Evolutionary conservation across 73 alveolate species (phyloP), one percentile per base, ranked within the genome.

Genomic region (Paramecium primaurelia): DNA sequence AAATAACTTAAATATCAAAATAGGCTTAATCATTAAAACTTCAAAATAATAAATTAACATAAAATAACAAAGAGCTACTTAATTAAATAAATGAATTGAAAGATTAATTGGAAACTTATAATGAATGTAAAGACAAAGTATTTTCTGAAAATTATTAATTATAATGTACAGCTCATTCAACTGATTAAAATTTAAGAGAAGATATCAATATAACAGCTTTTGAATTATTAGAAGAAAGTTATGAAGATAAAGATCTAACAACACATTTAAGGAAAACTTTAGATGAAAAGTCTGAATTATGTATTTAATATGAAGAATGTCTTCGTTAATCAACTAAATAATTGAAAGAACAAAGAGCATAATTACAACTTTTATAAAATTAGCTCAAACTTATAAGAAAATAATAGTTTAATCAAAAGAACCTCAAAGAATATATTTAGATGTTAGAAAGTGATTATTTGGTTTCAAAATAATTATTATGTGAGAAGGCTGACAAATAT

Each of bases 171-270:
- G 75, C 91, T 10, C 47, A 80, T 20, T 80, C 91, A 4, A 20
- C 91, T 44, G 91, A 80, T 44, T 25, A 45, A 22, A 28, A 42
- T 44, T 44, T 20, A 20, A 80, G 58, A 49, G 91, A 80, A 8
- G 91, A 80, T 9, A 28, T 25, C n/a, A 80, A 49, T 47, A 80
- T 47, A n/a, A 80, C 91, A 26, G 91, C 91, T 9, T 80, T 80
- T 80, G 91, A 80, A 9, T 73, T 73, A 16, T 38, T 34, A 1
- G 87, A 40, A 18, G 87, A 73, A 12, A 64, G 84, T 64, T 64
- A 64, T 64, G 54, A 73, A 20, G 87, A 73, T 34, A 32, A 73
- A 30, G 59, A 73, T 73, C 9, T 30, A 2, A 36, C 34, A 3
- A n/a, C 40, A 37, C 1, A 73, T 14, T 37, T 47, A 9, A 28